phyloP scores from a whole-genome alignment of 257 asterid genomes.

The Knoxia roxburghii region DNA sequence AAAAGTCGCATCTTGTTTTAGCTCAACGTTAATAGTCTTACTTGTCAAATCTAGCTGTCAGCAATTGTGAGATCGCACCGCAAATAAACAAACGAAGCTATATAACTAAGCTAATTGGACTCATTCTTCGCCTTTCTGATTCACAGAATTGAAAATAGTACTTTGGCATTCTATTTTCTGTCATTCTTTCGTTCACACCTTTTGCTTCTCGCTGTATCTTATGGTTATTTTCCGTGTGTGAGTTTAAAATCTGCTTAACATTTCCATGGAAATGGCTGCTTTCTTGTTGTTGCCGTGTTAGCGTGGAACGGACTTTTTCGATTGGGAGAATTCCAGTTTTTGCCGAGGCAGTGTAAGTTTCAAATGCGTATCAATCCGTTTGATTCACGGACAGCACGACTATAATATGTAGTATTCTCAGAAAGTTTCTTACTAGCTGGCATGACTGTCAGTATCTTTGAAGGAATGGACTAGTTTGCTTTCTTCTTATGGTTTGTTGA shows the following conservation, averaged over 20 bases:
- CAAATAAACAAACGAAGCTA: background rate
- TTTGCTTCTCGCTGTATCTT: background rate
- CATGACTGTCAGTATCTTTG: background rate
- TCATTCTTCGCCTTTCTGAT: background rate
- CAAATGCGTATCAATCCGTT: background rate
- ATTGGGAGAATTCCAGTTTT: background rate
- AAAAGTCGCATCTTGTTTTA: background rate
- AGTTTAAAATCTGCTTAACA: background rate
- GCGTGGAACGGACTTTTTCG: background rate
- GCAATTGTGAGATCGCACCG: background rate
- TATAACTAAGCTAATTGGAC: background rate
- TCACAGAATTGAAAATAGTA: background rate
- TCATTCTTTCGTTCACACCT: background rate
- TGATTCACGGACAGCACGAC: background rate
- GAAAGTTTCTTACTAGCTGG: background rate
- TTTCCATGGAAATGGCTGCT: background rate
- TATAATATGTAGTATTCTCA: background rate
- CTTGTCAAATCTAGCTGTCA: background rate
- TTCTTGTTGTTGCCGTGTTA: background rate
- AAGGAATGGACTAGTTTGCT: background rate
- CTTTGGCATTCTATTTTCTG: background rate
- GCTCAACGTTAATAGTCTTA: background rate
- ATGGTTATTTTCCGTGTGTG: background rate
- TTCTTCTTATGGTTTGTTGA: background rate
- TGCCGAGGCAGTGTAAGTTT: background rate